Evolutionary conservation across 352 stramenopile species (phyloP).

Genomic region (Phytopythium cucurbitacearum): DNA sequence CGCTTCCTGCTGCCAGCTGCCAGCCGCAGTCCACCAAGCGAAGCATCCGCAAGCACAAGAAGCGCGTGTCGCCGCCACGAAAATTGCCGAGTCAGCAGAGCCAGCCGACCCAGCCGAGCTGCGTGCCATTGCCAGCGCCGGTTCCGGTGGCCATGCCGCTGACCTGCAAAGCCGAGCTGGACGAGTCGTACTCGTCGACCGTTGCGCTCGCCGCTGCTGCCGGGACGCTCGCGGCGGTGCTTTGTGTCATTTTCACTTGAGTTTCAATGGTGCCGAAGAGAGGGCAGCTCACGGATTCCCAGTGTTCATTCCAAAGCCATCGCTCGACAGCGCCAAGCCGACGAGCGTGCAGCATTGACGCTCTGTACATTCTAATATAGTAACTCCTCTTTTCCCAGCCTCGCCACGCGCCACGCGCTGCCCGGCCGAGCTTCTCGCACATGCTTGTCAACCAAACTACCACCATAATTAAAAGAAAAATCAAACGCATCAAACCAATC

Average conservation of each 20-base stretch:
- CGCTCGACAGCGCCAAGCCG: too few relatives aligned
- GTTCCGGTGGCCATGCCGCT: conserved; percentile 1
- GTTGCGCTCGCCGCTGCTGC: conserved; percentile 53
- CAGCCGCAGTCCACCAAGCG: conserved; percentile 2
- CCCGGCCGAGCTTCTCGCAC: too few relatives aligned
- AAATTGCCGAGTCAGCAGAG: too few relatives aligned
- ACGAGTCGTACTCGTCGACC: conserved; percentile 24
- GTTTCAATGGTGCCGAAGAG: neutral
- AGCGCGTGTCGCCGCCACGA: conserved; percentile 15
- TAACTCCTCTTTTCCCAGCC: too few relatives aligned
- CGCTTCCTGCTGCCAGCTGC: neutral
- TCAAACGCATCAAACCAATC: too few relatives aligned
- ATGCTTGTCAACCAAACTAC: too few relatives aligned
- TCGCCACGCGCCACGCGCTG: too few relatives aligned
- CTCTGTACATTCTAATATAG: conserved; percentile 10
- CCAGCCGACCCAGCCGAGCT: neutral
- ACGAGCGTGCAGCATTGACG: neutral
- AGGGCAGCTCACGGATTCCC: too few relatives aligned
- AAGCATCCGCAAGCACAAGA: conserved; percentile 29
- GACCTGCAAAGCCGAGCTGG: conserved; percentile 1
- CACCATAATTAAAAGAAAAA: too few relatives aligned
- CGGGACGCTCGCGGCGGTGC: conserved; percentile 47
- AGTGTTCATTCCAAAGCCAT: too few relatives aligned
- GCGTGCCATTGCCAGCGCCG: conserved; percentile 9
- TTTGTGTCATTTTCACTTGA: conserved; percentile 63